A percentile compares a stretch with the other conserved stretches of the same genome.
These are phyloP conservation scores for Dactylellina sp. DNA, from an alignment of 2,329 filamentous ascomycete genomes.

Conservation along the genomic window DNA sequence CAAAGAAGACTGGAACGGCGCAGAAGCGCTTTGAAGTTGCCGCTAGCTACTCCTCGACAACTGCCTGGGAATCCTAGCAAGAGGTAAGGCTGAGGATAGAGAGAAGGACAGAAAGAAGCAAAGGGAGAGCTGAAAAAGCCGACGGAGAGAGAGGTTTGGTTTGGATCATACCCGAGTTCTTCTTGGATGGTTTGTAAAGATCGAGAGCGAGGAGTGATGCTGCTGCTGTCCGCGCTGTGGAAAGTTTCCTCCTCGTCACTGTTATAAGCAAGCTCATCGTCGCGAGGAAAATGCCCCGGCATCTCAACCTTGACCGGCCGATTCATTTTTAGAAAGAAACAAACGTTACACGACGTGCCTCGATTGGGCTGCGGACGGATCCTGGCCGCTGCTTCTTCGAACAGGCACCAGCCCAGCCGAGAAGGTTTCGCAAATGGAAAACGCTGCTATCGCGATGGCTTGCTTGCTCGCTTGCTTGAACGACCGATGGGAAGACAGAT, in stretches of 20 bases:
- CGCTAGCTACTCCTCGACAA: neutral
- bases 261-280: constrained; percentile 5
- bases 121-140: neutral
- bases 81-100: neutral
- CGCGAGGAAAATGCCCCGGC: constrained; percentile 33
- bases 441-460: neutral
- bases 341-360: constrained; percentile 35
- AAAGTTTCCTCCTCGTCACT: constrained; percentile 25
- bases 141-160: neutral
- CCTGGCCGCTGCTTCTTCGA: constrained; percentile 3
- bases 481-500: constrained; percentile 10
- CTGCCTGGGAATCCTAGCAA: neutral
- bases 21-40: too few relatives aligned
- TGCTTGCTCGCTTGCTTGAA: too few relatives aligned
- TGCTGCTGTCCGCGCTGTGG: constrained; percentile 3
- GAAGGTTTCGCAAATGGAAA: constrained; percentile 2
- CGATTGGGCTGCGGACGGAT: constrained; percentile 12
- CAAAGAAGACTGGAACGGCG: too few relatives aligned
- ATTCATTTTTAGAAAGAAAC: constrained; percentile 30
- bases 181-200: constrained; percentile 17
- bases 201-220: constrained; percentile 5
- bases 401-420: neutral
- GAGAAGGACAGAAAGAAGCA: neutral
- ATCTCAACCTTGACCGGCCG: constrained; percentile 18
- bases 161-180: constrained; percentile 32